Conservation (phyloP, 2,329 filamentous ascomycete species). For the Pseudocercospora pini-densiflorae region DNA sequence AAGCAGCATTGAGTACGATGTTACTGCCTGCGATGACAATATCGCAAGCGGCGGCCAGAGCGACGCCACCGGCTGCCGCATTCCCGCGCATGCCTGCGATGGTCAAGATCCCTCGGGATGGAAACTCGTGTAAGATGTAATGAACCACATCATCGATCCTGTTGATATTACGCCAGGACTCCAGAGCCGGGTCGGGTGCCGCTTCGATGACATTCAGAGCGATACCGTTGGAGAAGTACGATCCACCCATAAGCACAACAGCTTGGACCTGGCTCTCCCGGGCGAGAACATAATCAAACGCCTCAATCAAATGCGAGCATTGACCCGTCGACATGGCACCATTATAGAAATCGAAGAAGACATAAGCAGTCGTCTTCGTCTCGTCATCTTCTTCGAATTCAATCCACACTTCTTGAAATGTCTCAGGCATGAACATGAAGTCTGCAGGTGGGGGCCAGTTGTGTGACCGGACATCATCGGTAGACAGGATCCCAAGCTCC, state of each 20-base stretch:
- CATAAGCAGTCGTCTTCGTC: constrained; percentile 42
- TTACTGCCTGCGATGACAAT: constrained; percentile 46
- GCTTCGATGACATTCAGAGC: constrained; percentile 52
- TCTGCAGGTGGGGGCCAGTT: constrained; percentile 30
- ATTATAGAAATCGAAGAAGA: constrained; percentile 53
- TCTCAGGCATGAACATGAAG: constrained; percentile 39
- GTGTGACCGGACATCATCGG: constrained; percentile 23
- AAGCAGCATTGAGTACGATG: constrained; percentile 50
- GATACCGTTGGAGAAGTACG: constrained; percentile 52
- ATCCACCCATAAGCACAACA: constrained; percentile 47
- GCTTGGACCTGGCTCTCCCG: constrained; percentile 41
- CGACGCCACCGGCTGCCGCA: constrained; percentile 50
- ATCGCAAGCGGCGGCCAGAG: constrained; percentile 45
- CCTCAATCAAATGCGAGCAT: constrained; percentile 44
- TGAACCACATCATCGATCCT: constrained; percentile 50
- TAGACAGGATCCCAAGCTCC: constrained; percentile 41
- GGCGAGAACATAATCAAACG: constrained; percentile 44
- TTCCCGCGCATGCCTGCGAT: constrained; percentile 49
- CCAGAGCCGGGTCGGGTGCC: constrained; percentile 42
- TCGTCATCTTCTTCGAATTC: constrained; percentile 40
- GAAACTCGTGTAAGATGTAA: constrained; percentile 46
- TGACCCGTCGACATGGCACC: constrained; percentile 50
- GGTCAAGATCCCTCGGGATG: constrained; percentile 43
- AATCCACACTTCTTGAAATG: constrained; percentile 49
- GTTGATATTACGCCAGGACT: constrained; percentile 53